Conservation (phyloP, 116 monocot genomes). For the Thalassia testudinum region DNA sequence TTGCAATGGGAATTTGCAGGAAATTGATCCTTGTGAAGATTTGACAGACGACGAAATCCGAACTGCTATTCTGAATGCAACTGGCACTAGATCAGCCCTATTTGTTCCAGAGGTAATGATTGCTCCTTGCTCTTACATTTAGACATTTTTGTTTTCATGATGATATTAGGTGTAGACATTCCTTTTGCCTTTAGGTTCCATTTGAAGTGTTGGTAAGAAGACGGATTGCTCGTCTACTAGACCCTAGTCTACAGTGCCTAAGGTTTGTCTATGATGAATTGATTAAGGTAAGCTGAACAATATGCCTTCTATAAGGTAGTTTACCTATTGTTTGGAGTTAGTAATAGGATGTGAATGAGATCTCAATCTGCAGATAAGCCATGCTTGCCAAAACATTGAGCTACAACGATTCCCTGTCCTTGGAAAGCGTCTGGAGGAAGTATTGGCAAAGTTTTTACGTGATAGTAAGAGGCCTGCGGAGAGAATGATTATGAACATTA, state of each 20-base stretch:
- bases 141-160: neutral
- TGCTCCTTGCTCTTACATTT: neutral
- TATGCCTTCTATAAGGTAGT: neutral
- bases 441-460: conserved; percentile 57
- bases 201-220: conserved; percentile 76
- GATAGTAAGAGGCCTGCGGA: conserved; percentile 81
- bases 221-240: conserved; percentile 57
- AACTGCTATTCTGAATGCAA: conserved; percentile 70
- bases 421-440: conserved; percentile 47
- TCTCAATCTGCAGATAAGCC: conserved; percentile 45
- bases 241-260: conserved; percentile 73
- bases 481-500: conserved; percentile 76
- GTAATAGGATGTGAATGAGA: too few relatives aligned
- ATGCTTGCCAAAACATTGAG: conserved; percentile 39
- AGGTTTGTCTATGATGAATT: conserved; percentile 75
- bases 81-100: conserved; percentile 55
- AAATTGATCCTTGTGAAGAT: conserved; percentile 75
- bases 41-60: conserved; percentile 72
- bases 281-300: conserved; percentile 34
- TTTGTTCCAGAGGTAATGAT: conserved; percentile 76
- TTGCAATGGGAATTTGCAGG: conserved; percentile 18
- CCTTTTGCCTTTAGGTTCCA: conserved; percentile 31
- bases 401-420: conserved; percentile 61
- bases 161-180: neutral
- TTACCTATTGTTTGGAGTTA: neutral